Conservation (phyloP, 306 rosid species). For the Cotoneaster glaucophyllus region DNA sequence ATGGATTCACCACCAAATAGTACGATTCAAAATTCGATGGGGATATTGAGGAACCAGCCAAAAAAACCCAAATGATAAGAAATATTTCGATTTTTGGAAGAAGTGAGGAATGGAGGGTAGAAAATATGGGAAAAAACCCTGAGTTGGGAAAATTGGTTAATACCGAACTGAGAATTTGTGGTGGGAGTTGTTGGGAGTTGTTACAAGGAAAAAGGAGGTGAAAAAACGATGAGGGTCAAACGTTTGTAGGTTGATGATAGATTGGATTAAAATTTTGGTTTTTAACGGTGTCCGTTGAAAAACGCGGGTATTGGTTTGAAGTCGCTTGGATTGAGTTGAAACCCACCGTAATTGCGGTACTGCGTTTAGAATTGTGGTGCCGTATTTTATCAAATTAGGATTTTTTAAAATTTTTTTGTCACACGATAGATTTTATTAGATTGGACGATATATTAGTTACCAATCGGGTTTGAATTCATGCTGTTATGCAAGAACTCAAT, state of each 20-base stretch:
- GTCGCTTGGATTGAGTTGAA: neutral
- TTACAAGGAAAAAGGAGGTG: neutral
- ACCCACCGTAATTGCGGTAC: neutral
- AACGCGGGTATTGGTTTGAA: neutral
- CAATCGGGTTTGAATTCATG: too few species aligned
- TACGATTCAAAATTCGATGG: neutral
- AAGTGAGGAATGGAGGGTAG: neutral
- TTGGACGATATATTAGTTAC: too few species aligned
- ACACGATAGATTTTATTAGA: too few species aligned
- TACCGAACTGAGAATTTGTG: neutral
- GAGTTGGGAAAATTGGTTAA: neutral
- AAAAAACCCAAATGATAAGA: neutral
- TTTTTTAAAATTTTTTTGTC: too few species aligned
- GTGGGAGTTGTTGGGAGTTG: slow-evolving; percentile 1
- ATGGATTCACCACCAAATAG: neutral
- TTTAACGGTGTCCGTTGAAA: neutral
- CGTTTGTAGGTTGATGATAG: neutral
- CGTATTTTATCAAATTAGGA: neutral
- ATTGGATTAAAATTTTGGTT: neutral
- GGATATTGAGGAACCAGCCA: neutral
- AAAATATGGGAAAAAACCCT: neutral
- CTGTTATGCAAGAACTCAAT: too few species aligned
- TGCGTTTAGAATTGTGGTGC: neutral
- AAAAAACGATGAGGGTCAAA: neutral
- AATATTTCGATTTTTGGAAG: too few species aligned